Evolutionary conservation across 352 stramenopile genomes (phyloP).

Genomic region (Pythium utonaiense): DNA sequence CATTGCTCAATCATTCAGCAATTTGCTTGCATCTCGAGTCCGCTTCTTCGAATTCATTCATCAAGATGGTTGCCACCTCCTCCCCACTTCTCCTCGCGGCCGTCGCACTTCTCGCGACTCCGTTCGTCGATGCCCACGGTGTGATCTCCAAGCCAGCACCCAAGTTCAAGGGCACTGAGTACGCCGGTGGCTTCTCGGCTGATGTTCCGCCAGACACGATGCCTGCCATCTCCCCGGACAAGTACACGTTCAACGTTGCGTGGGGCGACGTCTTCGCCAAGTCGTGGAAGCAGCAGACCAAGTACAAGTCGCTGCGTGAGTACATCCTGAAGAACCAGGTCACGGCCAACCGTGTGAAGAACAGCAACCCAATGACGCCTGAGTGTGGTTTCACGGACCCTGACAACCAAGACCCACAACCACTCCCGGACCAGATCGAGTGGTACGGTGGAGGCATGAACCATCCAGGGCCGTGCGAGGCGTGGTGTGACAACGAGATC

Average conservation of each 20-base stretch:
- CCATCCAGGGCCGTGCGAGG: slow-evolving; percentile 46
- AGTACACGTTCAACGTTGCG: slow-evolving; percentile 10
- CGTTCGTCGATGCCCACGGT: slow-evolving; percentile 2
- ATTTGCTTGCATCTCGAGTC: not conserved
- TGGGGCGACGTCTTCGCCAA: slow-evolving; percentile 6
- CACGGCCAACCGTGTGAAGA: slow-evolving; percentile 29
- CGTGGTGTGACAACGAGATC: slow-evolving; percentile 40
- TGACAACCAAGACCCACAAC: slow-evolving; percentile 26
- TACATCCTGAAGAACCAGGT: slow-evolving; percentile 38
- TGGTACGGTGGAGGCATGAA: slow-evolving; percentile 38
- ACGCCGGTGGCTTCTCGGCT: slow-evolving; percentile 10
- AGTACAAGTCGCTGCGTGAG: slow-evolving; percentile 47
- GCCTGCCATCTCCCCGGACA: slow-evolving; percentile 6
- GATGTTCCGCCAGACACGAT: slow-evolving; percentile 3
- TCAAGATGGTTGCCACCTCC: not conserved
- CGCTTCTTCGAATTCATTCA: not conserved
- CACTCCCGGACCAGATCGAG: slow-evolving; percentile 35
- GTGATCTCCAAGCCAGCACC: slow-evolving; percentile 9
- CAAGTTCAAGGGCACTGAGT: slow-evolving; percentile 14
- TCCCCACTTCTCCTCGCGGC: not conserved
- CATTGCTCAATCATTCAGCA: not conserved
- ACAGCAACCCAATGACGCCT: slow-evolving; percentile 7
- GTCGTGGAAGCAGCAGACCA: slow-evolving; percentile 33
- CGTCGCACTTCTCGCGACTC: not conserved
- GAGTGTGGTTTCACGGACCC: slow-evolving; percentile 50